Conservation (phyloP, 768 basidiomycete genomes). For the Russula emetica region DNA sequence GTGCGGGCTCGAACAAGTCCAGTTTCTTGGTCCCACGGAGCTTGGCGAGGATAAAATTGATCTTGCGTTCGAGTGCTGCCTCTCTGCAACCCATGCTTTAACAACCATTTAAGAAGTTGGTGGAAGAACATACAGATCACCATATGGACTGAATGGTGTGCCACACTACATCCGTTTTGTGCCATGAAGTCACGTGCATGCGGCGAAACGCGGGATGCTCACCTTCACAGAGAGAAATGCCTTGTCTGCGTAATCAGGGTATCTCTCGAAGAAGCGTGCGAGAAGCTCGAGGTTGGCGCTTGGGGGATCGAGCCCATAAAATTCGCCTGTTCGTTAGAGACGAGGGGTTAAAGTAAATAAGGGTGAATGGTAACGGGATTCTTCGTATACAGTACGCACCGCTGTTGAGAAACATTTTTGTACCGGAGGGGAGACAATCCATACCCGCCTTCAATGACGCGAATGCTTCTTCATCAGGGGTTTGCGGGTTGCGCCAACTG, state of each 20-base stretch:
- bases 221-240: conserved; percentile 51
- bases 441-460: conserved; percentile 54
- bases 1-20: conserved; percentile 56
- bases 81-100: conserved; percentile 10
- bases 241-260: conserved; percentile 43
- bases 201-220: neutral
- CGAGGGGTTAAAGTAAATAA: neutral
- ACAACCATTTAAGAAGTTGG: neutral
- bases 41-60: conserved; percentile 28
- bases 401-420: conserved; percentile 50
- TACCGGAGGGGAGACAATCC: conserved; percentile 41
- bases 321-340: conserved; percentile 41
- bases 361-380: neutral
- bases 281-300: conserved; percentile 49
- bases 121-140: conserved; percentile 17
- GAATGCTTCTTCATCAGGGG: conserved; percentile 58
- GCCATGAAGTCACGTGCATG: neutral
- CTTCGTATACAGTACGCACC: conserved; percentile 37
- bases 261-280: conserved; percentile 45
- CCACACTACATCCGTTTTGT: conserved; percentile 8
- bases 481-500: conserved; percentile 31
- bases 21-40: conserved; percentile 53
- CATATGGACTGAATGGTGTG: conserved; percentile 17
- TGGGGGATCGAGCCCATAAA: conserved; percentile 47
- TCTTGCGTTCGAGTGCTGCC: conserved; percentile 17